A percentile compares a stretch with the other conserved stretches of the same genome.
phyloP scores from a whole-genome alignment of 192 early-diverging fungal genomes.

The Dissophora ornata region DNA sequence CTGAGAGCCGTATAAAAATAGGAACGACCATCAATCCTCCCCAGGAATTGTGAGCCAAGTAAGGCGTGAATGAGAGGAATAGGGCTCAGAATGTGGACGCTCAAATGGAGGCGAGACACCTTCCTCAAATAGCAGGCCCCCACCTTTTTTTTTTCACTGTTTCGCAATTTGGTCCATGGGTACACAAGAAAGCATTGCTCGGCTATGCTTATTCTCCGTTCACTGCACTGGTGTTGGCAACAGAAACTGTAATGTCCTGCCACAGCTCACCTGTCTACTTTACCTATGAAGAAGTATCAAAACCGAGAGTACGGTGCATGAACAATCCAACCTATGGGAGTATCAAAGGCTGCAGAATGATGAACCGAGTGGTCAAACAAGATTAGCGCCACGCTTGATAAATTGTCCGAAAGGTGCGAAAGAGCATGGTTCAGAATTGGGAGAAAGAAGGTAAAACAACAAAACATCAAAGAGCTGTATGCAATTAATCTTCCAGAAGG shows the following conservation, averaged over 20 bases:
- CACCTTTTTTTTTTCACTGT: constrained; percentile 4
- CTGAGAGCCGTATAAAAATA: neutral
- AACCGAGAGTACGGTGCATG: no score
- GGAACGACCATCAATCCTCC: neutral
- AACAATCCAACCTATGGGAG: no score
- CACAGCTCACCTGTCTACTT: neutral
- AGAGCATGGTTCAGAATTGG: neutral
- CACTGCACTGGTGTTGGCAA: no score
- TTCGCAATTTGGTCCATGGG: neutral
- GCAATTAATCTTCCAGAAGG: no score
- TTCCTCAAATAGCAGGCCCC: constrained; percentile 3
- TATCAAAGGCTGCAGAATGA: no score
- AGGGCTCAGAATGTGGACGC: constrained; percentile 1
- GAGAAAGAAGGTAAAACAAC: no score
- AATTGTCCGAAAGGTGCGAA: no score
- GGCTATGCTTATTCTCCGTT: constrained; percentile 14
- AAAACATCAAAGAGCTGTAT: neutral
- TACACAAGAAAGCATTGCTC: constrained; percentile 1
- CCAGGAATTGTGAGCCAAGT: constrained; percentile 1
- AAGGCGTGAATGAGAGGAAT: neutral
- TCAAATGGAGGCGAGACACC: neutral
- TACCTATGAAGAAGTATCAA: neutral
- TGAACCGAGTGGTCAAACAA: no score
- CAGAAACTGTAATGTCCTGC: no score
- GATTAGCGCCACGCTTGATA: no score